These are phyloP conservation scores for Diaporthe citrichinensis DNA, from an alignment of 2,329 filamentous ascomycete species.

Conservation along the genomic window DNA sequence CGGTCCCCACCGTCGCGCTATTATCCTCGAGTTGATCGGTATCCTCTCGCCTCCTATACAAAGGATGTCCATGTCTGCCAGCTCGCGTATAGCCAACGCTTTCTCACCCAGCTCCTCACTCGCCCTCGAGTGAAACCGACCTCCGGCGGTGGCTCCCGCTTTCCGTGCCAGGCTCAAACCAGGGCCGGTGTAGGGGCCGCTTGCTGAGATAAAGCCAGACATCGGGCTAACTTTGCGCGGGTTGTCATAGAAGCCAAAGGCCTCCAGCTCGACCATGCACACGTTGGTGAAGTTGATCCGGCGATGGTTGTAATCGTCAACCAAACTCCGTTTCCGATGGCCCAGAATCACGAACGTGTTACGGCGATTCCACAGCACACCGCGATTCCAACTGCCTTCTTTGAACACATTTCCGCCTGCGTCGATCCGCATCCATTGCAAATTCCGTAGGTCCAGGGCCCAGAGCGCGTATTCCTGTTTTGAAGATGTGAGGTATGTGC, in stretches of 20 bases:
- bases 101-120: constrained; percentile 90
- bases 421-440: constrained; percentile 97
- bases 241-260: constrained; percentile 97
- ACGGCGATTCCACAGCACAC: constrained; percentile 90
- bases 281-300: constrained; percentile 98
- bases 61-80: constrained; percentile 97
- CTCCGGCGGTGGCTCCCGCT: constrained; percentile 78
- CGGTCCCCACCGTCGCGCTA: constrained; percentile 91
- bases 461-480: constrained; percentile 98
- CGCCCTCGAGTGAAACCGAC: constrained; percentile 80
- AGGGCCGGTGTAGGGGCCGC: constrained; percentile 74
- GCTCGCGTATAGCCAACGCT: constrained; percentile 83
- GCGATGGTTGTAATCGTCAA: constrained; percentile 98
- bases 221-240: constrained; percentile 83
- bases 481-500: constrained; percentile 96
- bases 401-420: constrained; percentile 95
- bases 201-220: constrained; percentile 88
- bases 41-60: constrained; percentile 93
- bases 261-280: constrained; percentile 96
- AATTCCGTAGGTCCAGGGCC: constrained; percentile 88
- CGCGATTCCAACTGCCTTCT: constrained; percentile 97
- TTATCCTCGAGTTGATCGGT: constrained; percentile 91
- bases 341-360: constrained; percentile 97
- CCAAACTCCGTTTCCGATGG: constrained; percentile 91
- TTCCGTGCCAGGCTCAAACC: constrained; percentile 71